These are phyloP conservation scores for Jasminum sambac DNA, from an alignment of 257 asterid species.

Conservation along the genomic window DNA sequence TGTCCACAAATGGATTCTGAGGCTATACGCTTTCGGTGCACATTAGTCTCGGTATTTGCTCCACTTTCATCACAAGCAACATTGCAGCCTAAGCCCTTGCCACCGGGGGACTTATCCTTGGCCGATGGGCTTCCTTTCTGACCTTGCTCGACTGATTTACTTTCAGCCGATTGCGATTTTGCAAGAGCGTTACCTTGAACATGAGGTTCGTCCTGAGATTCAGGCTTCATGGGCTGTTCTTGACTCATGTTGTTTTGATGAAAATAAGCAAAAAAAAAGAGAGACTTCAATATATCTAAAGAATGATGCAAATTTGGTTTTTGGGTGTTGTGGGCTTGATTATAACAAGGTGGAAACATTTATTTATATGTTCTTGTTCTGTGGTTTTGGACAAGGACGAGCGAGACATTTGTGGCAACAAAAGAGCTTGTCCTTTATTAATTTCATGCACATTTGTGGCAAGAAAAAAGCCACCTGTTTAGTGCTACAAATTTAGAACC, in stretches of 20 bases:
- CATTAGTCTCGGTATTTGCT: background rate
- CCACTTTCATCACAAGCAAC: conserved; percentile 24
- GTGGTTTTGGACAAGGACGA: background rate
- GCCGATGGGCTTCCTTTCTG: background rate
- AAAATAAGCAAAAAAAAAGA: background rate
- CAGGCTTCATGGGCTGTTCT: conserved; percentile 44
- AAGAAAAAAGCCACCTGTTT: background rate
- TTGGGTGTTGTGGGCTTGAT: background rate
- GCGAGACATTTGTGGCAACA: conserved; percentile 1
- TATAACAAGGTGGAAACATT: background rate
- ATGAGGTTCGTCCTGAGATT: conserved; percentile 20
- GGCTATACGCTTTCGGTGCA: background rate
- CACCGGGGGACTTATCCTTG: background rate
- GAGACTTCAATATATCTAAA: background rate
- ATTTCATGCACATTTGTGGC: background rate
- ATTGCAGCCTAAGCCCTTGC: background rate
- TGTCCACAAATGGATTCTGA: conserved; percentile 27
- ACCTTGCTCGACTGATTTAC: background rate
- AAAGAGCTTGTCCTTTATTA: background rate
- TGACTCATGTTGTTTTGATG: conserved; percentile 47
- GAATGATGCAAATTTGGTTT: background rate
- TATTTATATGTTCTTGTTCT: background rate
- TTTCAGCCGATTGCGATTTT: background rate
- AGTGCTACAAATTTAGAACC: background rate
- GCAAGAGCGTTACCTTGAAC: conserved; percentile 10